These are phyloP conservation scores for Aspergillus diversus DNA, from an alignment of 495 filamentous ascomycete genomes.

Conservation along the genomic window DNA sequence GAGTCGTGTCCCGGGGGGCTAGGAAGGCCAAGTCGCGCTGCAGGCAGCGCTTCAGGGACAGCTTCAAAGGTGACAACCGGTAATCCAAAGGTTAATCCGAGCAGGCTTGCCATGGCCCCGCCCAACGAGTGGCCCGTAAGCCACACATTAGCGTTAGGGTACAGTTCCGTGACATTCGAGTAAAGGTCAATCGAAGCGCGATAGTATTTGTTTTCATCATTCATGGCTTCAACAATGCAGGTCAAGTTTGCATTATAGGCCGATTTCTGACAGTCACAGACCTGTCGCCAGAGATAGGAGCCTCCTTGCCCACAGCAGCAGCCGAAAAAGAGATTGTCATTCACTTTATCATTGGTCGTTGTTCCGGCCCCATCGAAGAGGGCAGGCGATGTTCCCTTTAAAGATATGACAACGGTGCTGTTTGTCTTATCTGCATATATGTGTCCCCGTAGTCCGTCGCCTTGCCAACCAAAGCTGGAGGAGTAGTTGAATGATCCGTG, in stretches of 20 bases:
- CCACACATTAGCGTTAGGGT: conserved; percentile 87
- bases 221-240: conserved; percentile 75
- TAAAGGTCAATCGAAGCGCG: conserved; percentile 84
- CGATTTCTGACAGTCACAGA: conserved; percentile 84
- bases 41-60: conserved; percentile 84
- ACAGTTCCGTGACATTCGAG: conserved; percentile 86
- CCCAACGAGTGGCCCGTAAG: conserved; percentile 88
- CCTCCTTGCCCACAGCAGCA: conserved; percentile 96
- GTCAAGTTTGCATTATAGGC: conserved; percentile 90
- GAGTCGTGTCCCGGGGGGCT: conserved; percentile 77
- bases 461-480: conserved; percentile 84
- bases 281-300: conserved; percentile 82
- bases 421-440: conserved; percentile 87
- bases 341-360: conserved; percentile 94
- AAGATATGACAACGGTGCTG: conserved; percentile 82
- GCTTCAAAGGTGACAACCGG: conserved; percentile 91
- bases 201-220: conserved; percentile 87
- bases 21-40: conserved; percentile 82
- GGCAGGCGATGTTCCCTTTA: conserved; percentile 89
- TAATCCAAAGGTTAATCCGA: conserved; percentile 88
- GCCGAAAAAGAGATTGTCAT: conserved; percentile 97
- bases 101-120: conserved; percentile 79
- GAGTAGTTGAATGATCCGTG: conserved; percentile 80
- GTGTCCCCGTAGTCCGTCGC: conserved; percentile 87
- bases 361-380: conserved; percentile 95